Evolutionary conservation across 345 rosid species (phyloP).

Genomic region (Aurinia saxatilis): DNA sequence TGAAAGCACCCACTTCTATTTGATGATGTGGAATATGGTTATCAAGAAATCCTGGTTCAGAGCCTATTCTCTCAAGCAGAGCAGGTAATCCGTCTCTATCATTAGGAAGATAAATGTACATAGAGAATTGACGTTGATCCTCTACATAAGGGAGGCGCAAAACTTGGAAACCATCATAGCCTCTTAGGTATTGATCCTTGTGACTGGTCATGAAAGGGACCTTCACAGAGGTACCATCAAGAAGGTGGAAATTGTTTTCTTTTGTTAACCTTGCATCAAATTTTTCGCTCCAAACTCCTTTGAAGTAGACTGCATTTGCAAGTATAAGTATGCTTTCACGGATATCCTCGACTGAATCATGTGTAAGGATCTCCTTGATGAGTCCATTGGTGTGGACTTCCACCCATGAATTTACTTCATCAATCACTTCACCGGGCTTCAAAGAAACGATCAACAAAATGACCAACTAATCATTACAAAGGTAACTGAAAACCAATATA

Average conservation of each 20-base stretch:
- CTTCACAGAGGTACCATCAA: slow-evolving; percentile 33
- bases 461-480: too few species aligned
- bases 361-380: slow-evolving; percentile 50
- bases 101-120: slow-evolving; percentile 64
- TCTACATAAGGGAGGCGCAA: slow-evolving; percentile 54
- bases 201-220: slow-evolving; percentile 67
- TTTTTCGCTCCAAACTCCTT: slow-evolving; percentile 54
- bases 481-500: too few species aligned
- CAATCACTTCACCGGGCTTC: slow-evolving; percentile 47
- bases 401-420: slow-evolving; percentile 53
- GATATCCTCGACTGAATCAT: slow-evolving; percentile 31
- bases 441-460: too few species aligned
- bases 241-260: slow-evolving; percentile 49
- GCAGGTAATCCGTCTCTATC: slow-evolving; percentile 46
- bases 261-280: slow-evolving; percentile 41
- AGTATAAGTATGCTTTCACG: slow-evolving; percentile 39
- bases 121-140: slow-evolving; percentile 51
- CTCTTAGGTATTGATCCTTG: slow-evolving; percentile 34
- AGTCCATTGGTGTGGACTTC: slow-evolving; percentile 40
- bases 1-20: slow-evolving; percentile 31
- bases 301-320: slow-evolving; percentile 64
- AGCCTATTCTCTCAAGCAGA: slow-evolving; percentile 36
- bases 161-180: slow-evolving; percentile 56
- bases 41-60: slow-evolving; percentile 41
- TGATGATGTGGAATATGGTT: slow-evolving; percentile 29